A percentile compares a stretch with the other conserved stretches of the same genome.
These are phyloP conservation scores for Aspergillus coremiiformis DNA, from an alignment of 495 filamentous ascomycete genomes.

Conservation along the genomic window DNA sequence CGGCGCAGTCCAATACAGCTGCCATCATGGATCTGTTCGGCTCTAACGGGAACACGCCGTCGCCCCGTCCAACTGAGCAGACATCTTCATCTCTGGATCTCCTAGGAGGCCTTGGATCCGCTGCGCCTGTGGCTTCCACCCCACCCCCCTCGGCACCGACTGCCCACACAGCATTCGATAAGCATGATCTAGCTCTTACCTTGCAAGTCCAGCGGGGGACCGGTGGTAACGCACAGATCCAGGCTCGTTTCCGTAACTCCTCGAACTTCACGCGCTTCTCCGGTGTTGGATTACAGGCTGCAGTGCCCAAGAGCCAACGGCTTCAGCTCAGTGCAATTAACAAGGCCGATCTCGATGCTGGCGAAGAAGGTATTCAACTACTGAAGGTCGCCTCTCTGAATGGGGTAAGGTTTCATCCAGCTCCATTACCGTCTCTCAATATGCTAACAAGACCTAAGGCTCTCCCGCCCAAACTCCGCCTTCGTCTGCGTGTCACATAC, in stretches of 20 bases:
- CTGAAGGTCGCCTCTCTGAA: constrained; percentile 78
- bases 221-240: constrained; percentile 60
- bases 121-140: constrained; percentile 31
- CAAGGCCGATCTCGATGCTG: constrained; percentile 62
- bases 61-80: constrained; percentile 27
- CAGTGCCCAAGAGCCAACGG: constrained; percentile 92
- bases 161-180: constrained; percentile 69
- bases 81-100: constrained; percentile 44
- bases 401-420: constrained; percentile 61
- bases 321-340: constrained; percentile 84
- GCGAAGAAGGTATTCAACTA: constrained; percentile 75
- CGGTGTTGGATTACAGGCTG: constrained; percentile 77
- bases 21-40: constrained; percentile 83
- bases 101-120: constrained; percentile 38
- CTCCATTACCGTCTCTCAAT: constrained; percentile 3
- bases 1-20: constrained; percentile 48
- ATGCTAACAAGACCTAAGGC: constrained; percentile 34
- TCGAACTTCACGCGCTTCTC: constrained; percentile 57
- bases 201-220: constrained; percentile 75
- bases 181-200: constrained; percentile 72
- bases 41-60: constrained; percentile 36
- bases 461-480: constrained; percentile 62
- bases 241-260: constrained; percentile 74
- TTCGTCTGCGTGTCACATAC: constrained; percentile 81
- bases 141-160: constrained; percentile 37